Evolutionary conservation across 225 moss, liverwort and hornwort species (phyloP).

Genomic region (Thuidium tamariscinum): DNA sequence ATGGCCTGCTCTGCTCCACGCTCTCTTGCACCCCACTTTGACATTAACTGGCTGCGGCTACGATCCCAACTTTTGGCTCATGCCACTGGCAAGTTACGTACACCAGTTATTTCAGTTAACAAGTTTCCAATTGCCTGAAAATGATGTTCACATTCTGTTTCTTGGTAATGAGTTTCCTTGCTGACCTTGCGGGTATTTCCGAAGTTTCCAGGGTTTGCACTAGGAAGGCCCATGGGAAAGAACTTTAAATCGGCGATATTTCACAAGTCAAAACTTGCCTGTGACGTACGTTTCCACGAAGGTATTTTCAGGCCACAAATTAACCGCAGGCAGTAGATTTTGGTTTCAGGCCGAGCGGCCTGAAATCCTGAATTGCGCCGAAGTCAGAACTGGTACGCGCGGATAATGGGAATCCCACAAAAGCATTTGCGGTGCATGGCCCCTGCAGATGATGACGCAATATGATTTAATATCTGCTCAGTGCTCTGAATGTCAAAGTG

Average conservation of each 20-base stretch:
- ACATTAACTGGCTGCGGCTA: neutral
- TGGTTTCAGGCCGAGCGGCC: neutral
- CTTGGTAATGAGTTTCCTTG: neutral
- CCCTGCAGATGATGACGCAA: no score
- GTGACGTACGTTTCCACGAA: neutral
- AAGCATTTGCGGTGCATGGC: no score
- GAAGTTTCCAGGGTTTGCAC: no score
- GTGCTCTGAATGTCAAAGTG: no score
- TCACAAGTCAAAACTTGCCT: neutral
- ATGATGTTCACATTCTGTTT: neutral
- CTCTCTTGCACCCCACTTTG: no score
- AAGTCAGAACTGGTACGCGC: no score
- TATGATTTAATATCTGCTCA: no score
- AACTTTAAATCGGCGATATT: neutral
- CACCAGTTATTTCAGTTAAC: neutral
- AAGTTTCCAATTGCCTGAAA: neutral
- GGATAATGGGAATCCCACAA: no score
- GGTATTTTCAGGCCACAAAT: neutral
- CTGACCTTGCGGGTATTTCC: neutral
- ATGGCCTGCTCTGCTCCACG: neutral
- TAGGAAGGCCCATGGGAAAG: neutral
- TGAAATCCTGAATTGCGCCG: no score
- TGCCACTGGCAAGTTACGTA: neutral
- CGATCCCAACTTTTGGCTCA: neutral
- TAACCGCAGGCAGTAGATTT: neutral